Conservation (phyloP, 1,284 basidiomycete genomes). For the Irpex sp. region DNA sequence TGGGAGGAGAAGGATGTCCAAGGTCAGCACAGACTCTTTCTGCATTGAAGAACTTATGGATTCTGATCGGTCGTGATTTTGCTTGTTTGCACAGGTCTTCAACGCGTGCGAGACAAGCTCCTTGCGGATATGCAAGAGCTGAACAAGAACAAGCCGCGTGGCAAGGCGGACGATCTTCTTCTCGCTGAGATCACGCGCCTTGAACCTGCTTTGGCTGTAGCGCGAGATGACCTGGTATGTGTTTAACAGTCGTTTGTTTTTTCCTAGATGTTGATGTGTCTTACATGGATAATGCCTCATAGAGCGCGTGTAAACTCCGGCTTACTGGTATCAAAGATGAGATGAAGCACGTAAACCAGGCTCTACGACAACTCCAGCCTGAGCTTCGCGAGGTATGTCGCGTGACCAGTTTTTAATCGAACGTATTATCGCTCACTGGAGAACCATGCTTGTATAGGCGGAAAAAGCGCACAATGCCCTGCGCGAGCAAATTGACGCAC, state of each 20-base stretch:
- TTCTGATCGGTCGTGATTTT: too few species aligned
- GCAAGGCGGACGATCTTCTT: constrained; percentile 78
- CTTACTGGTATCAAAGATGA: constrained; percentile 74
- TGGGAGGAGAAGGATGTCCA: constrained; percentile 94
- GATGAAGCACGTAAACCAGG: constrained; percentile 68
- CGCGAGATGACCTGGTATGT: constrained; percentile 80
- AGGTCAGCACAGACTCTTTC: too few species aligned
- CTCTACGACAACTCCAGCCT: constrained; percentile 62
- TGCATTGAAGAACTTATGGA: too few species aligned
- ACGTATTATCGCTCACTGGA: neutral
- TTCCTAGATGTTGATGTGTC: too few species aligned
- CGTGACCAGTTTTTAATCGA: neutral
- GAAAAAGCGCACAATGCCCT: constrained; percentile 48
- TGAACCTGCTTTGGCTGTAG: constrained; percentile 68
- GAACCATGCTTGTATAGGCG: constrained; percentile 32
- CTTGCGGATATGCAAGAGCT: constrained; percentile 80
- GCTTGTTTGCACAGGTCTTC: constrained; percentile 52
- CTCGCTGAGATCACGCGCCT: constrained; percentile 73
- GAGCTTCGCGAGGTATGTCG: constrained; percentile 57
- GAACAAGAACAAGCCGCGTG: constrained; percentile 73
- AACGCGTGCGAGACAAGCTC: constrained; percentile 69
- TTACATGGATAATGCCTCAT: neutral
- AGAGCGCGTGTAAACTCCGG: constrained; percentile 62
- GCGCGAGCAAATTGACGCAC: constrained; percentile 47
- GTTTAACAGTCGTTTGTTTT: neutral